phyloP scores from a whole-genome alignment of 306 rosid genomes.

The Cicer chorassanicum region DNA sequence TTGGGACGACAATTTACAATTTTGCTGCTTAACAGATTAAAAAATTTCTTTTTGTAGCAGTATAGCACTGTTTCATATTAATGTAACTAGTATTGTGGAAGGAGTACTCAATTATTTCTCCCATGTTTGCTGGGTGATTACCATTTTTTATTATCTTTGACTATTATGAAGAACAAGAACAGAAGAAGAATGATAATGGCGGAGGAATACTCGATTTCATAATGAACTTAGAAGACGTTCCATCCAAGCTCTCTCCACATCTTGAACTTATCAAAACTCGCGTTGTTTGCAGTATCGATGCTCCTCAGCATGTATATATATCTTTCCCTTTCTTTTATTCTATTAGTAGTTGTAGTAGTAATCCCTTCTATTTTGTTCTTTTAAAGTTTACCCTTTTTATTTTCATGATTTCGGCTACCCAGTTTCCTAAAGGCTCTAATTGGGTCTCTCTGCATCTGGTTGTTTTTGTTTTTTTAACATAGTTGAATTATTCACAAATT shows the following conservation, averaged over 20 bases:
- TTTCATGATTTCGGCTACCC: not conserved
- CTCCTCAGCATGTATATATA: conserved; percentile 56
- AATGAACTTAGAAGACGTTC: conserved; percentile 53
- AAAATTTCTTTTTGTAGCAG: not conserved
- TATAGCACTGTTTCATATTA: not conserved
- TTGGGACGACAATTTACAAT: not conserved
- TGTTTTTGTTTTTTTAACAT: not conserved
- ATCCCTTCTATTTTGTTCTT: not conserved
- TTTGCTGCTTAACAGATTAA: not conserved
- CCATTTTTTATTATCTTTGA: not conserved
- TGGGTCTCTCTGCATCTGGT: not conserved
- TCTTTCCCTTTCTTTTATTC: not conserved
- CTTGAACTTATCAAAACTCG: conserved; percentile 53
- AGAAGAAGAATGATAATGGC: no score
- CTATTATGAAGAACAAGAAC: not conserved
- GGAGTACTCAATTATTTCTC: not conserved
- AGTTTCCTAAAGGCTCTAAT: not conserved
- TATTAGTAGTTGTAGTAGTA: not conserved
- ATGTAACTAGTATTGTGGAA: not conserved
- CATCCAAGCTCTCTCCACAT: conserved; percentile 52
- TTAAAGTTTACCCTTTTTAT: not conserved
- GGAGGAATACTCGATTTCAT: conserved; percentile 54
- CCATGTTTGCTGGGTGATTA: not conserved
- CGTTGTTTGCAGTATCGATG: conserved; percentile 55
- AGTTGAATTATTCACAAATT: not conserved